These are phyloP conservation scores for Aureobasidium mangrovei DNA, from an alignment of 2,329 filamentous ascomycete genomes.

Conservation along the genomic window DNA sequence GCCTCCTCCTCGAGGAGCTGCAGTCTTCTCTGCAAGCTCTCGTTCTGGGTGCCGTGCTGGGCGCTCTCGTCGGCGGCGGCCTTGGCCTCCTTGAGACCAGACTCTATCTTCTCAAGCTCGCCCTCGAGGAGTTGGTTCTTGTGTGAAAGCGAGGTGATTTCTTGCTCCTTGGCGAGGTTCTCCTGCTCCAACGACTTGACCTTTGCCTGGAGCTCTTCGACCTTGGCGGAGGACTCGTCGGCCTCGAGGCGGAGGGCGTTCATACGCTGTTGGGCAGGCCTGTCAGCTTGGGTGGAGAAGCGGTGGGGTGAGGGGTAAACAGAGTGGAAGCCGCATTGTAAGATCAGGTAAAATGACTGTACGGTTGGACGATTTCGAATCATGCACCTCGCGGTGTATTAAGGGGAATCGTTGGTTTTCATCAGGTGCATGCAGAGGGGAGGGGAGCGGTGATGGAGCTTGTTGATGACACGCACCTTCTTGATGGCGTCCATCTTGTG, in stretches of 20 bases:
- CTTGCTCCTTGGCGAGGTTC: conserved; percentile 92
- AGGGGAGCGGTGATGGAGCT: conserved; percentile 20
- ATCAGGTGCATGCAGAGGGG: conserved; percentile 8
- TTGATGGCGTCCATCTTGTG: conserved; percentile 35
- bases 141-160: conserved; percentile 92
- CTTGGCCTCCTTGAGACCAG: conserved; percentile 76
- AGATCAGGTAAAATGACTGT: conserved; percentile 12
- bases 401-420: conserved; percentile 13
- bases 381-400: conserved; percentile 14
- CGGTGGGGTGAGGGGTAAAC: conserved; percentile 16
- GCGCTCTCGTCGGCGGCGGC: conserved; percentile 71
- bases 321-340: neutral
- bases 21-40: conserved; percentile 82
- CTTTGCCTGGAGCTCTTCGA: conserved; percentile 78
- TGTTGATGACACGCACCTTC: conserved; percentile 26
- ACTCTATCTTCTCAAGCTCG: conserved; percentile 90
- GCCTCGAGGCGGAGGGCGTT: conserved; percentile 87
- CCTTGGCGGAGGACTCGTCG: conserved; percentile 71
- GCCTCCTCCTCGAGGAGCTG: conserved; percentile 97
- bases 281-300: conserved; percentile 17
- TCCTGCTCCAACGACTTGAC: conserved; percentile 82
- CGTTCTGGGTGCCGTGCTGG: conserved; percentile 80
- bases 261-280: conserved; percentile 62
- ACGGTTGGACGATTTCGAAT: conserved; percentile 14
- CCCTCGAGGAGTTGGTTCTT: conserved; percentile 84